Evolutionary conservation across 768 basidiomycete genomes (phyloP).

Genomic region (Baorangia bicolor): DNA sequence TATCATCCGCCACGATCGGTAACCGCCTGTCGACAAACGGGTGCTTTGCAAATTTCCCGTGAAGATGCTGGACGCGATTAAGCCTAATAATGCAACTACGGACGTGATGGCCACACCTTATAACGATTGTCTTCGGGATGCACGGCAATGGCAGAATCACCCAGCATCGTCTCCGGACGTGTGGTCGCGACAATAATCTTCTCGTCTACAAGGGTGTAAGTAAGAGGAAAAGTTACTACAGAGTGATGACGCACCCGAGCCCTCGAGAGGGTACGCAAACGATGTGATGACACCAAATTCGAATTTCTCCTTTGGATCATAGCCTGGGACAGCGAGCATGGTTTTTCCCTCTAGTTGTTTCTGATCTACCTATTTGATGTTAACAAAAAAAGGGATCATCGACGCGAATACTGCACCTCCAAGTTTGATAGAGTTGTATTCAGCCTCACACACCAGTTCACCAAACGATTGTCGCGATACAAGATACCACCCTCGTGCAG

Average conservation of each 20-base stretch:
- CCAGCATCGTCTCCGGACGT: conserved; percentile 97
- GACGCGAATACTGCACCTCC: conserved; percentile 55
- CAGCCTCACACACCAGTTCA: conserved; percentile 96
- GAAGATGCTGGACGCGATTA: conserved; percentile 61
- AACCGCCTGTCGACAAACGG: conserved; percentile 86
- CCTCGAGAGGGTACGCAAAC: conserved; percentile 92
- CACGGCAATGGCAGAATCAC: conserved; percentile 95
- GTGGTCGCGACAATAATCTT: conserved; percentile 93
- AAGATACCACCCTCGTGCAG: conserved; percentile 90
- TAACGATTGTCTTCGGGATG: conserved; percentile 93
- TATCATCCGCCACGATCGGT: conserved; percentile 83
- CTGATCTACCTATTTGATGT: conserved; percentile 73
- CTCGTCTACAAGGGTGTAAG: conserved; percentile 55
- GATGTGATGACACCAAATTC: conserved; percentile 96
- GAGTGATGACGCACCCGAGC: conserved; percentile 54
- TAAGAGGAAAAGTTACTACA: background rate
- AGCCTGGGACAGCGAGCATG: conserved; percentile 87
- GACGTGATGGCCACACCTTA: conserved; percentile 44
- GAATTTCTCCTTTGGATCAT: conserved; percentile 92
- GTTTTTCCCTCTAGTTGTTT: conserved; percentile 85
- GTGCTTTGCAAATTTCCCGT: conserved; percentile 87
- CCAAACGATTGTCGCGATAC: conserved; percentile 94
- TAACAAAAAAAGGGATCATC: background rate
- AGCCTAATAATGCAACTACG: background rate
- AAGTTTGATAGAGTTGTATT: conserved; percentile 98